Evolutionary conservation across 352 stramenopile genomes (phyloP).

Genomic region (Achlya hypogyna): DNA sequence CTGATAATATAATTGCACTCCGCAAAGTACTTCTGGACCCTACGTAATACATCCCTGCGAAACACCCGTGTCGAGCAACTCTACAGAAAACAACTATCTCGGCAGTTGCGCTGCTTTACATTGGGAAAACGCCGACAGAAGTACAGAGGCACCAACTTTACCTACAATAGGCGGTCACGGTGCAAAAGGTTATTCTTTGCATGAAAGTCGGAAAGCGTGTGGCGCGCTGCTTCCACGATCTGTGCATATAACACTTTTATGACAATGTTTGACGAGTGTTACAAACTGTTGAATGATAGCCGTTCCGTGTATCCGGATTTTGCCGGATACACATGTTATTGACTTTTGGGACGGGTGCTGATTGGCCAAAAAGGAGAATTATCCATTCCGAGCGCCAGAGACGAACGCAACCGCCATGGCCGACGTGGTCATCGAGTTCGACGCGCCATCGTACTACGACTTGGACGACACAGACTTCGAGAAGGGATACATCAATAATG

Average conservation of each 20-base stretch:
- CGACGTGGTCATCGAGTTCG: slow-evolving; percentile 64
- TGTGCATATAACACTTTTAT: slow-evolving; percentile 36
- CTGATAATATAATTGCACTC: no score
- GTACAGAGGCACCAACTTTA: no score
- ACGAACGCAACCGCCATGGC: slow-evolving; percentile 22
- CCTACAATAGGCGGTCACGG: no score
- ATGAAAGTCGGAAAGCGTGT: no score
- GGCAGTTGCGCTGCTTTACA: no score
- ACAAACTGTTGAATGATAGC: not conserved
- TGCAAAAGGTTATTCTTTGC: no score
- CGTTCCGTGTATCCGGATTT: not conserved
- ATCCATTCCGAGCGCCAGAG: not conserved
- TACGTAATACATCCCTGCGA: no score
- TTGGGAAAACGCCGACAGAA: no score
- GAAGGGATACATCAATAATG: slow-evolving; percentile 73
- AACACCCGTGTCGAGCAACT: no score
- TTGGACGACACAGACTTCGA: slow-evolving; percentile 62
- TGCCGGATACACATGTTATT: not conserved
- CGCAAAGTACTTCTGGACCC: no score
- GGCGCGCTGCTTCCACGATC: not conserved
- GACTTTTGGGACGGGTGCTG: slow-evolving; percentile 2
- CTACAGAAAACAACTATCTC: no score
- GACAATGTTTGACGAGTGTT: not conserved
- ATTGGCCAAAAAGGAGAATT: not conserved
- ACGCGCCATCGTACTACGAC: slow-evolving; percentile 78